Evolutionary conservation across 805 yeast genomes (phyloP), one percentile per base, ranked within the genome.

Genomic region (Wickerhamiella galacta): DNA sequence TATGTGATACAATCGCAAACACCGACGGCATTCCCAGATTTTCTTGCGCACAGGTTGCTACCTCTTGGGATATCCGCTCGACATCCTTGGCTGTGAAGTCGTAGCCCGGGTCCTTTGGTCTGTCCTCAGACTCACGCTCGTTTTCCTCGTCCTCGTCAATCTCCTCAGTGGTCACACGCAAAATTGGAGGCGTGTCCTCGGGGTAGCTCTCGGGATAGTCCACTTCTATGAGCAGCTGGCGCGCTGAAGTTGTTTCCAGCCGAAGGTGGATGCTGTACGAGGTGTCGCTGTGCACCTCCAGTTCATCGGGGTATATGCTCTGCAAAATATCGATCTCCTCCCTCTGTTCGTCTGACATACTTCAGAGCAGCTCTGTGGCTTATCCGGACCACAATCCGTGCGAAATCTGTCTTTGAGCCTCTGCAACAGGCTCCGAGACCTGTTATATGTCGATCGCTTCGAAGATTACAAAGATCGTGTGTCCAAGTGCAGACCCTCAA

Each of bases 231-330:
- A 58, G 45, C 26, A 81, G 52, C 5, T 60, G 54, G 47, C 79
- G 90, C 15, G 57, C 59, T 6, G 81, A 63, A 4, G 65, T 63
- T 3, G 87, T 72, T 43, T 87, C 95, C 29, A 85, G 60, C 15
- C 51, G 46, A n/a, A 82, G 44, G 31, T 59, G 59, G 22, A 87
- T 66, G 27, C 69, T 61, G 50, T 70, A 79, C 23, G 62, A 62
- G 5, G 60, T 54, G 15, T 65, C 66, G 1, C 67, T 49, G 22
- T 62, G 45, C 16, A 50, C 46, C n/a, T 51, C 56, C 20, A 81
- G 56, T 53, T 87, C 98, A 49, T 87, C 95, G 4, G 96, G 98
- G 52, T 90, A 87, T 35, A 87, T 87, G 12, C 92, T 75, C 50
- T 80, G 75, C 37, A 87, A 65, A 33, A 90, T 83, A 53, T 85